Percentiles rank a stretch among this genome's conserved stretches.
These are phyloP conservation scores for Amborella trichopoda DNA, from an alignment of 164 flowering plant species.

Conservation along the genomic window DNA sequence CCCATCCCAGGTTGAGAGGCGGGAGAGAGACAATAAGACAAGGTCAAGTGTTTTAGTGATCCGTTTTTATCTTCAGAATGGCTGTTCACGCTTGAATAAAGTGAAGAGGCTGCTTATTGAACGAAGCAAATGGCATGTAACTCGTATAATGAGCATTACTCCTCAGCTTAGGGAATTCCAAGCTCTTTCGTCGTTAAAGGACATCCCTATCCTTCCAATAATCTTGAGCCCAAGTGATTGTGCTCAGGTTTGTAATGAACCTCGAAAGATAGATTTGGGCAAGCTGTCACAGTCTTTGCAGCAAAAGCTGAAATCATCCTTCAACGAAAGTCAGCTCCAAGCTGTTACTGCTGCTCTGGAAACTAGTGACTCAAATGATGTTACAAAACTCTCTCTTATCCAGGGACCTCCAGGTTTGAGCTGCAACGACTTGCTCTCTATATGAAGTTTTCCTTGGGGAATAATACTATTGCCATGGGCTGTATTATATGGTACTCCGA, in stretches of 20 bases:
- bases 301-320: conserved; percentile 49
- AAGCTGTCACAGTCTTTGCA: conserved; percentile 51
- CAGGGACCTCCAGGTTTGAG: conserved; percentile 97
- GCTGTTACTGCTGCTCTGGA: conserved; percentile 58
- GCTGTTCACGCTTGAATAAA: conserved; percentile 49
- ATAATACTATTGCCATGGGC: too few species aligned
- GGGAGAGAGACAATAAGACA: conserved; percentile 66
- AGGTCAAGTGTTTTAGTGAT: conserved; percentile 42
- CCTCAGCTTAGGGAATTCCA: conserved; percentile 95
- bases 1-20: conserved; percentile 65
- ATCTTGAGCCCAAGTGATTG: conserved; percentile 47
- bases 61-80: conserved; percentile 59
- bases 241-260: conserved; percentile 11
- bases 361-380: conserved; percentile 23
- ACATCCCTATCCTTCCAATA: conserved; percentile 65
- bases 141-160: conserved; percentile 79
- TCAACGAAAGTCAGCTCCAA: conserved; percentile 74
- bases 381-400: conserved; percentile 61
- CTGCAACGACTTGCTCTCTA: too few species aligned
- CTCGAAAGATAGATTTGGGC: conserved; percentile 20
- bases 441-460: too few species aligned
- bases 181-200: conserved; percentile 67
- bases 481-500: too few species aligned
- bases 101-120: conserved; percentile 64
- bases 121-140: conserved; percentile 76